A percentile compares a stretch with the other conserved stretches of the same genome.
These are phyloP conservation scores for Colletotrichum viniferum DNA, from an alignment of 2,329 filamentous ascomycete genomes.

Conservation along the genomic window DNA sequence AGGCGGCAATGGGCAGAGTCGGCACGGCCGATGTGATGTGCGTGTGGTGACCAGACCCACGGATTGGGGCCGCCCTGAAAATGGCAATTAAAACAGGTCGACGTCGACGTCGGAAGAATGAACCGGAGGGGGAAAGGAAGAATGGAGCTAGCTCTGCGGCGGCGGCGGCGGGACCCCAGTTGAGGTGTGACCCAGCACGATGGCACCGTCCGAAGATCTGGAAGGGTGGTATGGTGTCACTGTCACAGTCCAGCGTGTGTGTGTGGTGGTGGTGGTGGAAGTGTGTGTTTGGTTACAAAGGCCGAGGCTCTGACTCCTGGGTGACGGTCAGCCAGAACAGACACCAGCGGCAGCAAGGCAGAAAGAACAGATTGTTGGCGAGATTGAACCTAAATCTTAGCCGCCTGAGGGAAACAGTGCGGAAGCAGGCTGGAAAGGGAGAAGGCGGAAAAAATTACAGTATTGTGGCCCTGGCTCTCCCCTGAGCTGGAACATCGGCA, in stretches of 20 bases:
- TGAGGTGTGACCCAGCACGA: constrained; percentile 8
- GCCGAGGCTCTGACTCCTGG: not conserved
- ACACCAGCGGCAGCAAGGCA: not conserved
- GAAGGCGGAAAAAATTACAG: not conserved
- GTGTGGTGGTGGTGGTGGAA: not conserved
- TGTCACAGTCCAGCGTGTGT: not conserved
- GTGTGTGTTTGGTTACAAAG: not conserved
- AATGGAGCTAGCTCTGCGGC: not conserved
- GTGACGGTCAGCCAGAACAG: not conserved
- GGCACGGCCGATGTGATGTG: constrained; percentile 13
- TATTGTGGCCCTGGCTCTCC: not conserved
- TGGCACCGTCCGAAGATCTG: constrained; percentile 2
- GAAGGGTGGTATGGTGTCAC: not conserved
- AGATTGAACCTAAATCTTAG: not conserved
- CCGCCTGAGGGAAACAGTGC: not conserved
- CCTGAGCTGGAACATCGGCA: constrained; percentile 9
- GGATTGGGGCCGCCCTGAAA: not conserved
- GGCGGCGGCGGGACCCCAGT: not conserved
- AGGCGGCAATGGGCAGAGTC: not conserved
- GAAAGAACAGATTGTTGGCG: not conserved
- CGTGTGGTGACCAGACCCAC: not conserved
- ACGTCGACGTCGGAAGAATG: not conserved
- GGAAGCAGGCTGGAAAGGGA: not conserved
- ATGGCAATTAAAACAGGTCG: not conserved
- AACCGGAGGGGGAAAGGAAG: not conserved